Percentiles rank a stretch among this genome's conserved stretches.
Conservation (phyloP, 2,329 filamentous ascomycete genomes). For the Alternaria postmessia region DNA sequence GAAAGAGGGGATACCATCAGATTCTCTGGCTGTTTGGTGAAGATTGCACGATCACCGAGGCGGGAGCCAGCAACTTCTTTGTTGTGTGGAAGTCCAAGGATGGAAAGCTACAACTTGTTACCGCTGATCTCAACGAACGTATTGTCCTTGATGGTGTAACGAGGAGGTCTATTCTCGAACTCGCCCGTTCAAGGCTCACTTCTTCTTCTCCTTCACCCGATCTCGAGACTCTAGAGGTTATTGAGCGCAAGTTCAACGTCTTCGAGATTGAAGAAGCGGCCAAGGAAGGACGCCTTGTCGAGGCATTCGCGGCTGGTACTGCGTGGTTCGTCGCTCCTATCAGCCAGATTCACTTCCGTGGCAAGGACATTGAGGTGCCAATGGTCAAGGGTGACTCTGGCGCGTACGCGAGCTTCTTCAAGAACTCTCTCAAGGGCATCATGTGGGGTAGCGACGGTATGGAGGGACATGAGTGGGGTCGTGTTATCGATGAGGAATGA, state of each 20-base stretch:
- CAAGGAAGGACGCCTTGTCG: conserved; percentile 77
- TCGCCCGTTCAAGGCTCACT: conserved; percentile 70
- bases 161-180: conserved; percentile 78
- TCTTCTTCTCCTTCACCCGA: conserved; percentile 30
- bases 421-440: conserved; percentile 58
- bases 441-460: conserved; percentile 58
- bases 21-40: conserved; percentile 92
- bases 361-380: conserved; percentile 54
- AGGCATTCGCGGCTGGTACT: conserved; percentile 87
- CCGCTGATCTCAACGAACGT: conserved; percentile 81
- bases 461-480: conserved; percentile 58
- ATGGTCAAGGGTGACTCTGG: conserved; percentile 53
- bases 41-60: conserved; percentile 83
- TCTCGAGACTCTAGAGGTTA: conserved; percentile 67
- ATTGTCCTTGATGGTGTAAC: conserved; percentile 91
- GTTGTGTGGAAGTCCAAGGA: conserved; percentile 76
- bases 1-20: conserved; percentile 79
- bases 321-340: conserved; percentile 66
- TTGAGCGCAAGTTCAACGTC: conserved; percentile 86
- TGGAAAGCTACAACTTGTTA: conserved; percentile 75
- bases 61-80: conserved; percentile 92
- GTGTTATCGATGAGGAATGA: conserved; percentile 53
- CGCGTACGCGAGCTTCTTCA: conserved; percentile 53
- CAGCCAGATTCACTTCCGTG: conserved; percentile 55
- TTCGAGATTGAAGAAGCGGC: conserved; percentile 76